Conservation (phyloP, 2,329 filamentous ascomycete species). For the Fusarium sororula region DNA sequence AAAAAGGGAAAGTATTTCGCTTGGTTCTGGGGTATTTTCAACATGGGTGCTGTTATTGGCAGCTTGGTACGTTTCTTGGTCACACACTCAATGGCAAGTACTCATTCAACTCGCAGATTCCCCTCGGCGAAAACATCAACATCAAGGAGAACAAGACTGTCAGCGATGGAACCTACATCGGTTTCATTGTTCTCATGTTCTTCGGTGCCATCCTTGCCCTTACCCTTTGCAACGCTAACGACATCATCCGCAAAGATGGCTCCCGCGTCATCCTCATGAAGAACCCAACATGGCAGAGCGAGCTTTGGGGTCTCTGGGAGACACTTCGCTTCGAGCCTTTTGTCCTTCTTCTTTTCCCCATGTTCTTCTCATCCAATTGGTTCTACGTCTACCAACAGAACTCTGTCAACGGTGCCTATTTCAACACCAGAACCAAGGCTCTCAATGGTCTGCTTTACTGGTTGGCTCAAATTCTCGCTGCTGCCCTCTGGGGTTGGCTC, state of each 20-base stretch:
- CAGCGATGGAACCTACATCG: constrained; percentile 84
- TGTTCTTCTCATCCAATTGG: constrained; percentile 86
- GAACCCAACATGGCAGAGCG: constrained; percentile 85
- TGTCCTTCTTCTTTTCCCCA: constrained; percentile 78
- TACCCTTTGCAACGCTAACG: constrained; percentile 74
- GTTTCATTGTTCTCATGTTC: constrained; percentile 85
- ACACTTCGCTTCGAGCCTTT: constrained; percentile 74
- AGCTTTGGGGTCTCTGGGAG: constrained; percentile 79
- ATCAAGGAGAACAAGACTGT: constrained; percentile 55
- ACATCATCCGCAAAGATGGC: constrained; percentile 79
- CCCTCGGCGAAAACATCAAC: constrained; percentile 44
- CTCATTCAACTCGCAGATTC: constrained; percentile 63
- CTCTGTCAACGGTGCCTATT: constrained; percentile 73
- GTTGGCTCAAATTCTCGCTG: constrained; percentile 78
- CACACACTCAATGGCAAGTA: accelerated
- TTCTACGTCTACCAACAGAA: constrained; percentile 86
- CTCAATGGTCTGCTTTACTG: constrained; percentile 78
- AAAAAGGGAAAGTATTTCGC: constrained; percentile 90
- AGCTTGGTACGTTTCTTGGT: constrained; percentile 58
- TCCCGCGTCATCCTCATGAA: constrained; percentile 87
- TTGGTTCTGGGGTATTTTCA: constrained; percentile 96
- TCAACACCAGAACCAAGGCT: constrained; percentile 78
- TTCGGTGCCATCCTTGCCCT: constrained; percentile 75
- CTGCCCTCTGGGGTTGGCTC: constrained; percentile 74
- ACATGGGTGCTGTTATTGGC: constrained; percentile 88